Evolutionary conservation across 2,329 filamentous ascomycete species (phyloP).

Genomic region (Graphiopsis chlorocephala): DNA sequence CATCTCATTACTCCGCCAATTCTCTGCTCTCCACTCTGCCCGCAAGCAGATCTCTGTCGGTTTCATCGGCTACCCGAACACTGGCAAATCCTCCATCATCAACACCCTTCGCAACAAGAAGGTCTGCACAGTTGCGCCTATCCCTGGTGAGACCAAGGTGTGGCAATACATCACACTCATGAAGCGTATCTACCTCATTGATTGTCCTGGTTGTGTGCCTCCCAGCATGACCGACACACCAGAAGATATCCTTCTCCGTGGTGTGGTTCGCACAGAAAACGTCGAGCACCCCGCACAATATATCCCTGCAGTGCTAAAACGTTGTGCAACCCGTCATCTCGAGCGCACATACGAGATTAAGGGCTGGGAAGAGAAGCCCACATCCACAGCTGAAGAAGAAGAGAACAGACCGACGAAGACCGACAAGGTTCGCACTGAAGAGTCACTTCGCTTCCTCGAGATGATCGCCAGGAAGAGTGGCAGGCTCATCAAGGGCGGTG

Average conservation of each 20-base stretch:
- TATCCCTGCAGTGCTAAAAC: slow-evolving; percentile 74
- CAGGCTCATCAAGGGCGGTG: slow-evolving; percentile 83
- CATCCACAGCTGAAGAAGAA: slow-evolving; percentile 18
- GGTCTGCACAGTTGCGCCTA: slow-evolving; percentile 88
- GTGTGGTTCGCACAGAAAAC: slow-evolving; percentile 91
- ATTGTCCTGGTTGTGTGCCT: slow-evolving; percentile 94
- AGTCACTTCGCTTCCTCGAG: slow-evolving; percentile 80
- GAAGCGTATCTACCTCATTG: slow-evolving; percentile 92
- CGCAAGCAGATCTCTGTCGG: slow-evolving; percentile 94
- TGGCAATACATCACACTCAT: slow-evolving; percentile 98
- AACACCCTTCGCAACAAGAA: slow-evolving; percentile 94
- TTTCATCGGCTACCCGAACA: slow-evolving; percentile 86
- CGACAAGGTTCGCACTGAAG: slow-evolving; percentile 41
- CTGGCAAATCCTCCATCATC: slow-evolving; percentile 94
- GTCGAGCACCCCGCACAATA: slow-evolving; percentile 97
- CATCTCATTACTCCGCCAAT: slow-evolving; percentile 88
- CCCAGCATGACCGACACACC: slow-evolving; percentile 80
- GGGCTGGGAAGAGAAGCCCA: slow-evolving; percentile 52
- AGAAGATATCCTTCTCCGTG: slow-evolving; percentile 82
- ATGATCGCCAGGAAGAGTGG: slow-evolving; percentile 83
- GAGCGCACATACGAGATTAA: slow-evolving; percentile 90
- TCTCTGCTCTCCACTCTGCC: slow-evolving; percentile 82
- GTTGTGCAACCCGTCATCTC: slow-evolving; percentile 82
- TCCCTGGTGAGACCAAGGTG: slow-evolving; percentile 94
- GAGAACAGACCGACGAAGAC: slow-evolving; percentile 22